phyloP scores from a whole-genome alignment of 805 yeast genomes.

The Candida silvatica region DNA sequence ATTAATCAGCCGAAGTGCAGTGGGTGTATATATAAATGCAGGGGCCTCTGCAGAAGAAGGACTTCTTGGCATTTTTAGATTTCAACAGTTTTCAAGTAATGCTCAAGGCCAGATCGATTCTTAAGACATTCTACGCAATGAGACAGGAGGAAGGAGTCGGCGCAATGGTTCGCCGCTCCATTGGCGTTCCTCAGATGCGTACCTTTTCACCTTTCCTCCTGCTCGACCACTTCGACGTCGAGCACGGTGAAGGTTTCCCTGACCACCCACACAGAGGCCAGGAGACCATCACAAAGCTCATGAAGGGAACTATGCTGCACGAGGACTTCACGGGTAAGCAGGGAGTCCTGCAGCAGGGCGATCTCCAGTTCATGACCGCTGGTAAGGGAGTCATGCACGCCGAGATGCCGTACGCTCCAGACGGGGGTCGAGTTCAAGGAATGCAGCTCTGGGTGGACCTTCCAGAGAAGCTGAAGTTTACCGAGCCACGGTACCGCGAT shows the following conservation, averaged over 20 bases:
- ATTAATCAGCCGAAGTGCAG: too few relatives aligned
- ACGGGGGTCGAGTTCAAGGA: conserved; percentile 46
- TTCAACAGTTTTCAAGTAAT: too few relatives aligned
- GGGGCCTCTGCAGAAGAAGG: too few relatives aligned
- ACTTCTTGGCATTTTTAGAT: too few relatives aligned
- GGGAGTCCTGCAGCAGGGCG: conserved; percentile 74
- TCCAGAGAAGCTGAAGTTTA: conserved; percentile 53
- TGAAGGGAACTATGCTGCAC: conserved; percentile 64
- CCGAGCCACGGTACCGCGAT: conserved; percentile 73
- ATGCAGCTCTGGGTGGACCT: conserved; percentile 86
- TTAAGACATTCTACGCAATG: conserved; percentile 44
- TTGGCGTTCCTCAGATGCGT: conserved; percentile 59
- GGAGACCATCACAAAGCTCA: conserved; percentile 66
- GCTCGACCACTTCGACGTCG: conserved; percentile 68
- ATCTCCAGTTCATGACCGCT: conserved; percentile 90
- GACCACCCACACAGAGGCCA: conserved; percentile 82
- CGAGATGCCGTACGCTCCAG: conserved; percentile 67
- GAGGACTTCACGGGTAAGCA: conserved; percentile 83
- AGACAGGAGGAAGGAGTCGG: conserved; percentile 85
- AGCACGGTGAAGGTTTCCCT: conserved; percentile 67
- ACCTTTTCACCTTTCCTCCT: conserved; percentile 76
- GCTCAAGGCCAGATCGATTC: conserved; percentile 37
- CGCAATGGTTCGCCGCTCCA: conserved; percentile 75
- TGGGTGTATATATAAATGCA: too few relatives aligned
- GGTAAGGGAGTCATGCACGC: conserved; percentile 82